These are phyloP conservation scores for Picochlorum sp. DNA, from an alignment of 139 green algal species.

Conservation along the genomic window DNA sequence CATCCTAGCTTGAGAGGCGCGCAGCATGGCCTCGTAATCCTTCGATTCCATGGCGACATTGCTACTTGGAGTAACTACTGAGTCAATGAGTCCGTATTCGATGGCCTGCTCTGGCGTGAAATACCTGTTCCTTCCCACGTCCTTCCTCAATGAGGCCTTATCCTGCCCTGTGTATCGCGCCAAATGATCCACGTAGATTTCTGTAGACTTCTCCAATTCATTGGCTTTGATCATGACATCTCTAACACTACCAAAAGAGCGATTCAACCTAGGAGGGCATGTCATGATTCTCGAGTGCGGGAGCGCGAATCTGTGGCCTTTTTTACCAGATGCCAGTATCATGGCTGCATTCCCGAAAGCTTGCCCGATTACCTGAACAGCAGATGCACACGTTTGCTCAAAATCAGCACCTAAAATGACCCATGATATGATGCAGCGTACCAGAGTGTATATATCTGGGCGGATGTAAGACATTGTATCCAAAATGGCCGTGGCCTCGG, in stretches of 20 bases:
- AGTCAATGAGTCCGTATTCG: constrained; percentile 86
- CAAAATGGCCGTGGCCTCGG: constrained; percentile 76
- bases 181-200: constrained; percentile 58
- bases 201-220: constrained; percentile 68
- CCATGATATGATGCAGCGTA: constrained; percentile 5
- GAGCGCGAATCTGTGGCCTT: constrained; percentile 79
- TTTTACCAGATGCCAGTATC: constrained; percentile 79
- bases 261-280: constrained; percentile 39
- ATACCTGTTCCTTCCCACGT: constrained; percentile 50
- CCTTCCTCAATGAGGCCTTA: constrained; percentile 41
- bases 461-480: constrained; percentile 78
- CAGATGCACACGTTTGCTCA: constrained; percentile 32
- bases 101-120: constrained; percentile 73
- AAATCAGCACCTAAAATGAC: neutral
- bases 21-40: constrained; percentile 53
- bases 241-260: constrained; percentile 41
- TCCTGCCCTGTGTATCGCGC: constrained; percentile 53
- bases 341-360: constrained; percentile 89
- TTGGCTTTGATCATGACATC: constrained; percentile 84
- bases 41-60: constrained; percentile 41
- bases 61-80: constrained; percentile 59
- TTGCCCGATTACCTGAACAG: constrained; percentile 60
- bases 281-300: constrained; percentile 71
- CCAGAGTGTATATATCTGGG: constrained; percentile 45
- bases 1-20: neutral